Evolutionary conservation across 352 stramenopile species (phyloP).

Genomic region (Phytophthora sansomeana): DNA sequence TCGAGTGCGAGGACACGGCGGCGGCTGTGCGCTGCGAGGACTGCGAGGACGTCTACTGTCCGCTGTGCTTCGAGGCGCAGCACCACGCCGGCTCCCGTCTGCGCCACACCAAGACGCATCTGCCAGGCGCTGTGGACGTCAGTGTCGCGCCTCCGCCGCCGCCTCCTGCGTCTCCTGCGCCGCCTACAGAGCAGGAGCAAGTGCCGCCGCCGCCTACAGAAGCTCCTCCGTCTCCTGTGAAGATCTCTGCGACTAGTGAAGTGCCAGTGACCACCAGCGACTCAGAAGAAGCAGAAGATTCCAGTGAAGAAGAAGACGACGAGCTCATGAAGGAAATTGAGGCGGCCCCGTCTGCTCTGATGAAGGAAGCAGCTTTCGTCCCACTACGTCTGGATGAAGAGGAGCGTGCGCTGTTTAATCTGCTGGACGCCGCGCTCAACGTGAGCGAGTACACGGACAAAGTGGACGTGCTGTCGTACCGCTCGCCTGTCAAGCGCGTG

Average conservation of each 20-base stretch:
- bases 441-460: constrained; percentile 95
- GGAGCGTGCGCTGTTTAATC: constrained; percentile 78
- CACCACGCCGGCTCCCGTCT: constrained; percentile 68
- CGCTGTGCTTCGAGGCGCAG: constrained; percentile 78
- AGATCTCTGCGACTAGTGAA: constrained; percentile 8
- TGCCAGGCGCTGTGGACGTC: constrained; percentile 15
- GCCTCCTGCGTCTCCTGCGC: constrained; percentile 2
- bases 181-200: constrained; percentile 6
- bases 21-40: constrained; percentile 69
- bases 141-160: constrained; percentile 2
- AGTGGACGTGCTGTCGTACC: constrained; percentile 86
- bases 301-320: constrained; percentile 39
- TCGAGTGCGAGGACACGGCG: constrained; percentile 88
- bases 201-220: neutral
- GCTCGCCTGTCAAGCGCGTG: constrained; percentile 77
- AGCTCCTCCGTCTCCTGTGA: constrained; percentile 14
- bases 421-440: constrained; percentile 85
- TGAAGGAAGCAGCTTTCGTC: constrained; percentile 61
- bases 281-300: constrained; percentile 2
- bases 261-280: neutral
- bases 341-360: constrained; percentile 27
- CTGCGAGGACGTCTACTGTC: constrained; percentile 82
- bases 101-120: constrained; percentile 47
- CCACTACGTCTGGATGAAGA: constrained; percentile 72
- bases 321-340: constrained; percentile 48